These are phyloP conservation scores for Pythium plurisporium DNA, from an alignment of 352 stramenopile species.

Conservation along the genomic window DNA sequence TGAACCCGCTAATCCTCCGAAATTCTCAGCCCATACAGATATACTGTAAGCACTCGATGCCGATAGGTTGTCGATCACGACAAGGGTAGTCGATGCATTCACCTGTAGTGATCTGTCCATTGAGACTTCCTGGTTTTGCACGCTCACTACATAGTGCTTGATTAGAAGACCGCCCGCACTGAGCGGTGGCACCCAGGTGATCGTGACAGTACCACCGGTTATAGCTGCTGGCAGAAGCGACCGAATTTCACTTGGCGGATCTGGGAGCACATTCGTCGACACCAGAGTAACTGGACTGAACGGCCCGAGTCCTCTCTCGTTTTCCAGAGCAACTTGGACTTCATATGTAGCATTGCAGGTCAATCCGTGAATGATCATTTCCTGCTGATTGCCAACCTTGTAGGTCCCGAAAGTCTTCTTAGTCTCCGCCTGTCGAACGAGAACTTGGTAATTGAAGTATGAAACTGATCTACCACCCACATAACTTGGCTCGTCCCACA, in stretches of 20 bases:
- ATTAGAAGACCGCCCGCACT: slow-evolving; percentile 32
- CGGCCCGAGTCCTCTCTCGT: slow-evolving; percentile 23
- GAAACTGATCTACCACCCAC: slow-evolving; percentile 15
- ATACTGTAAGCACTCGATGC: slow-evolving; percentile 29
- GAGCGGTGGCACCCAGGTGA: slow-evolving; percentile 30
- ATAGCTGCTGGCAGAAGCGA: slow-evolving; percentile 9
- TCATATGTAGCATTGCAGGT: slow-evolving; percentile 26
- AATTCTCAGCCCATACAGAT: slow-evolving; percentile 27
- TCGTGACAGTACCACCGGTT: slow-evolving; percentile 23
- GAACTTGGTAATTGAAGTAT: slow-evolving; percentile 18
- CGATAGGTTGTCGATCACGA: slow-evolving; percentile 23
- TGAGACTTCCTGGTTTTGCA: slow-evolving; percentile 10
- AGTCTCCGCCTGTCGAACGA: slow-evolving; percentile 6
- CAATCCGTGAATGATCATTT: slow-evolving; percentile 19
- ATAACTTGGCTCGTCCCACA: slow-evolving; percentile 23
- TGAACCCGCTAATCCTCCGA: slow-evolving; percentile 12
- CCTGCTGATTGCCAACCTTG: neutral
- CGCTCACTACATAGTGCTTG: slow-evolving; percentile 19
- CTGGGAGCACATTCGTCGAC: slow-evolving; percentile 20
- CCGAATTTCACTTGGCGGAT: slow-evolving; percentile 18
- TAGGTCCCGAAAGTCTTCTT: neutral
- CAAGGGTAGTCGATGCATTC: neutral
- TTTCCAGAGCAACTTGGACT: slow-evolving; percentile 20
- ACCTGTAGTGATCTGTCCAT: slow-evolving; percentile 10
- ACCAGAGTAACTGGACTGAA: slow-evolving; percentile 16